Conservation (phyloP, 2,329 filamentous ascomycete species). For the Lojkania enalia region DNA sequence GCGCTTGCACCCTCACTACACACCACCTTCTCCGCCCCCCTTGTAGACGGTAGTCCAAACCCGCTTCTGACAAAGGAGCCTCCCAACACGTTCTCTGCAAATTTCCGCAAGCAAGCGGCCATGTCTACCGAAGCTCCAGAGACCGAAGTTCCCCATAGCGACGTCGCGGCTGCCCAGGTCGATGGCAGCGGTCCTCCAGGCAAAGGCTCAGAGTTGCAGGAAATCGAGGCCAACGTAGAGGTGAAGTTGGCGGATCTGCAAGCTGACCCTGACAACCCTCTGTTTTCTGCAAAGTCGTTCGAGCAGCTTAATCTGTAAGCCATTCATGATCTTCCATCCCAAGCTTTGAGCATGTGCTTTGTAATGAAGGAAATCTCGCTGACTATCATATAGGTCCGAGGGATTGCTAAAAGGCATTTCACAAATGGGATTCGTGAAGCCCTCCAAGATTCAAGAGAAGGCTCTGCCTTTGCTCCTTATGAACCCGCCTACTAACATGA, state of each 20-base stretch:
- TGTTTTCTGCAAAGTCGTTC: conserved; percentile 83
- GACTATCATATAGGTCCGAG: conserved; percentile 32
- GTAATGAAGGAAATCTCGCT: conserved; percentile 12
- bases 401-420: conserved; percentile 65
- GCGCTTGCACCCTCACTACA: too few species aligned
- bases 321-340: background rate
- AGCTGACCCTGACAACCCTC: conserved; percentile 80
- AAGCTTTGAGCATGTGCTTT: background rate
- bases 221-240: conserved; percentile 85
- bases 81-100: too few species aligned
- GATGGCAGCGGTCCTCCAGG: conserved; percentile 53
- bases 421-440: conserved; percentile 88
- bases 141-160: background rate
- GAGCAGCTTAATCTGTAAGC: conserved; percentile 83
- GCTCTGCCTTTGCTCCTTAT: conserved; percentile 86
- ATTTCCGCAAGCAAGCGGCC: too few species aligned
- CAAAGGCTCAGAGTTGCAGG: conserved; percentile 55
- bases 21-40: too few species aligned
- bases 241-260: conserved; percentile 91
- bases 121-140: background rate
- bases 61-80: too few species aligned
- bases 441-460: conserved; percentile 96
- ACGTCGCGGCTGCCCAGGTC: conserved; percentile 34
- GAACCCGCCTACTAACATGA: conserved; percentile 89
- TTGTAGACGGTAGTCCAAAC: too few species aligned